A percentile compares a stretch with the other conserved stretches of the same genome.
Evolutionary conservation across 768 basidiomycete species (phyloP).

Genomic region (Rhodosporidiobolus odoratus): DNA sequence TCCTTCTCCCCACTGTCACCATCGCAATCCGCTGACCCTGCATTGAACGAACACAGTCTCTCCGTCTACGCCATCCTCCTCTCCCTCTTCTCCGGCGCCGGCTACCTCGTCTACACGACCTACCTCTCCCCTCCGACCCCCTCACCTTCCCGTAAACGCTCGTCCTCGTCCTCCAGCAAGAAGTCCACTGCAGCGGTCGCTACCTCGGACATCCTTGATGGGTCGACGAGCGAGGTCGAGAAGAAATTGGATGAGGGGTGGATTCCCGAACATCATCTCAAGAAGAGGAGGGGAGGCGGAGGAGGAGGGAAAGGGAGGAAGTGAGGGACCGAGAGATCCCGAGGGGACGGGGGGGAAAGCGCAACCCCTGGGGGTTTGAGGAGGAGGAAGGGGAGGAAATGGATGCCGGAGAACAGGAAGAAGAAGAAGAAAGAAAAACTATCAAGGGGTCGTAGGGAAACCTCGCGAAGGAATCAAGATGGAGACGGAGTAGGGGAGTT

Average conservation of each 20-base stretch:
- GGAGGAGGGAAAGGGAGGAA: neutral
- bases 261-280: conserved; percentile 47
- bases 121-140: conserved; percentile 36
- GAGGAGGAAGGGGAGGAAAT: too few species aligned
- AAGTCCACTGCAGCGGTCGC: conserved; percentile 3
- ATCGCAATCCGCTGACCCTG: neutral
- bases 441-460: too few species aligned
- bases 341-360: too few species aligned
- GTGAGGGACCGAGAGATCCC: too few species aligned
- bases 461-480: too few species aligned
- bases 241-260: conserved; percentile 46
- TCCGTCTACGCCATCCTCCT: conserved; percentile 47
- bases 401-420: too few species aligned
- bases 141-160: too few species aligned
- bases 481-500: too few species aligned
- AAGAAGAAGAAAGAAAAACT: too few species aligned
- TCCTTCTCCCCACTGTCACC: neutral
- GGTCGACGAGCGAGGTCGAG: conserved; percentile 27
- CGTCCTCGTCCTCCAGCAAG: conserved; percentile 5
- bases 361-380: too few species aligned
- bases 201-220: conserved; percentile 18
- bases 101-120: conserved; percentile 43
- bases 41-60: conserved; percentile 33
- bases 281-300: conserved; percentile 8
- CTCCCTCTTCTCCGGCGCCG: conserved; percentile 40